Percentiles rank a stretch among this genome's conserved stretches.
phyloP scores from a whole-genome alignment of 805 yeast genomes.

The Ogataea saltuana region DNA sequence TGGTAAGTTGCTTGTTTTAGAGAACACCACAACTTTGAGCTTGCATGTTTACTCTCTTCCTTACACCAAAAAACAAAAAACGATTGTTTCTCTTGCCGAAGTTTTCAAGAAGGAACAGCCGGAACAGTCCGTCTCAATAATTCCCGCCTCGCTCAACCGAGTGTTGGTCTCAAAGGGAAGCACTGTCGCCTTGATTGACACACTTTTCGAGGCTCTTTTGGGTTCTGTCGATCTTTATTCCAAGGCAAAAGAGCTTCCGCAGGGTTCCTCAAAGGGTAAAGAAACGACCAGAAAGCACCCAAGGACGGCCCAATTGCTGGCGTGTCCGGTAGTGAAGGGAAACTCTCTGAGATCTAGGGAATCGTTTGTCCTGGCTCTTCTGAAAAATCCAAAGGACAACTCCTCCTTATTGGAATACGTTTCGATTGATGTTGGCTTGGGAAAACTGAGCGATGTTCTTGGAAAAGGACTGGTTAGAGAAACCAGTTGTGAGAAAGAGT shows the following conservation, averaged over 20 bases:
- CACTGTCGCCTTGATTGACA: constrained; percentile 45
- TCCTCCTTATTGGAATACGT: constrained; percentile 45
- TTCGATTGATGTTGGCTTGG: constrained; percentile 62
- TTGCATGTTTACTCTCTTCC: constrained; percentile 36
- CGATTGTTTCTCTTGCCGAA: constrained; percentile 23
- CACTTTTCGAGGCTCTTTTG: constrained; percentile 42
- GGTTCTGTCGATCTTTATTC: constrained; percentile 33
- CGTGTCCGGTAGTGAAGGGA: constrained; percentile 43
- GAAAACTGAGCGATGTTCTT: constrained; percentile 65
- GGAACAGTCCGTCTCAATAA: constrained; percentile 36
- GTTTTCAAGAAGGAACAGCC: constrained; percentile 30
- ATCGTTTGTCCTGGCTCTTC: constrained; percentile 44
- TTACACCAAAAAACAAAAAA: constrained; percentile 33
- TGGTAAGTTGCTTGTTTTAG: constrained; percentile 32
- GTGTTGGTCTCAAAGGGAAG: constrained; percentile 43
- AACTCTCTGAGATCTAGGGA: constrained; percentile 40
- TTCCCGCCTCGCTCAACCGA: constrained; percentile 46
- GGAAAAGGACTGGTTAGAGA: constrained; percentile 53
- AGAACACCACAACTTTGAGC: constrained; percentile 16
- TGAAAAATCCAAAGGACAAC: constrained; percentile 44
- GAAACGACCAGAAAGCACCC: constrained; percentile 22
- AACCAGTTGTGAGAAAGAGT: constrained; percentile 16
- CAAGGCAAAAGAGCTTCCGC: constrained; percentile 27
- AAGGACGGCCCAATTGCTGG: constrained; percentile 34
- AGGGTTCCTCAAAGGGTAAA: constrained; percentile 8